These are phyloP conservation scores for Hyaloscypha bicolor DNA, from an alignment of 495 filamentous ascomycete species.

Conservation along the genomic window DNA sequence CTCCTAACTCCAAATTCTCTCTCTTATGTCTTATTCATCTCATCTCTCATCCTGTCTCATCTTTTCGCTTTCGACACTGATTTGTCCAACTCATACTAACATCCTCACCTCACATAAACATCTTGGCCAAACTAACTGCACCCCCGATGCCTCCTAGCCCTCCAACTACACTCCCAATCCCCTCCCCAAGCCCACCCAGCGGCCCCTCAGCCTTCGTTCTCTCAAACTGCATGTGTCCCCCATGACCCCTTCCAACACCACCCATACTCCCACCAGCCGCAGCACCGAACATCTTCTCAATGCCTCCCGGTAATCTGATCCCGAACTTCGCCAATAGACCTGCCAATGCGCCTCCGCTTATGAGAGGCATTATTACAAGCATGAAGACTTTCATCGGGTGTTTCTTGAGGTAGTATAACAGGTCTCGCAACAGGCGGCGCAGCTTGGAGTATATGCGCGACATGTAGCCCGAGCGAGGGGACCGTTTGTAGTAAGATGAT, in stretches of 20 bases:
- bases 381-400: conserved; percentile 85
- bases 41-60: neutral
- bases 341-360: conserved; percentile 77
- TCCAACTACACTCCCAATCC: conserved; percentile 30
- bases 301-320: conserved; percentile 63
- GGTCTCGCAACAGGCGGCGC: conserved; percentile 70
- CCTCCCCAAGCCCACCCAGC: conserved; percentile 14
- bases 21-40: neutral
- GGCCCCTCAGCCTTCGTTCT: conserved; percentile 41
- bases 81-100: neutral
- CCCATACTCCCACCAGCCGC: conserved; percentile 33
- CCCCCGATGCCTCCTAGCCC: conserved; percentile 50
- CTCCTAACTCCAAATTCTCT: conserved; percentile 5
- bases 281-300: conserved; percentile 57
- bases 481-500: conserved; percentile 63
- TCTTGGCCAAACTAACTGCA: conserved; percentile 62
- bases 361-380: conserved; percentile 79
- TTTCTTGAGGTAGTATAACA: conserved; percentile 72
- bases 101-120: conserved; percentile 55
- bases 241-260: conserved; percentile 36
- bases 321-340: conserved; percentile 75
- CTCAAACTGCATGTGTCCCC: conserved; percentile 43
- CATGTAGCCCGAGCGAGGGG: conserved; percentile 77
- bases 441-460: conserved; percentile 68
- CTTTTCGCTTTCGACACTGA: neutral